Evolutionary conservation across 192 early-diverging fungal genomes (phyloP), one percentile per base, ranked within the genome.

Genomic region (Dissophora globulifera): DNA sequence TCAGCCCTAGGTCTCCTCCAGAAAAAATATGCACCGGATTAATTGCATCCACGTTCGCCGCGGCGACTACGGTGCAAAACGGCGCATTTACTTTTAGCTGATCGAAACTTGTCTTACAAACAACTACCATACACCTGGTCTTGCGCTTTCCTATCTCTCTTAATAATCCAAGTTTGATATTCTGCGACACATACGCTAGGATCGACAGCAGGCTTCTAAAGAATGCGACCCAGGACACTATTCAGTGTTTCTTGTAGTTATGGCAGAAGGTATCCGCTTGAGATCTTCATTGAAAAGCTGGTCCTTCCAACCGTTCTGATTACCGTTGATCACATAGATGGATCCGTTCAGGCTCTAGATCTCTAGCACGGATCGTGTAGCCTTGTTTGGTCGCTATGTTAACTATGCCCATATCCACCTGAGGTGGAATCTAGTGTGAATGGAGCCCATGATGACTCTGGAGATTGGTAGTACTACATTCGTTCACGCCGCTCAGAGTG

Each of bases 161-260:
- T 51, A 62, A 71, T 7, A 62, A 23, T 33, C 45, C 46, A 56
- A 71, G 63, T 1, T 56, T 71, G 46, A 71, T 30, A 29, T 62
- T 54, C 13, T 19, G 20, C 4, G 63, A 23, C 12, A 58, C 69
- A 1, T 63, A 50, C 22, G 53, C 52, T 5, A 71, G 69, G 53
- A 71, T 62, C 2, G 60, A 54, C 35, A 71, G 27, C 33, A 71
- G 13, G 60, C 45, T 71, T 25, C 30, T 48, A 25, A 62, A 58
- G 40, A 71, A 3, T 1, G 46, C 12, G n/a, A 30, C 32, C 58
- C 0, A 58, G 67, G 1, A 55, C 51, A 2, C 51, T 38, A 40
- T 70, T 70, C 27, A 70, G 31, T 0, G 67, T 50, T 46, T 70
- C 50, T 32, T 70, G 50, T 51, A 70, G 40, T 58, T 58, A 70